phyloP scores from a whole-genome alignment of 2,329 filamentous ascomycete genomes.

The Xylariaceae sp. region DNA sequence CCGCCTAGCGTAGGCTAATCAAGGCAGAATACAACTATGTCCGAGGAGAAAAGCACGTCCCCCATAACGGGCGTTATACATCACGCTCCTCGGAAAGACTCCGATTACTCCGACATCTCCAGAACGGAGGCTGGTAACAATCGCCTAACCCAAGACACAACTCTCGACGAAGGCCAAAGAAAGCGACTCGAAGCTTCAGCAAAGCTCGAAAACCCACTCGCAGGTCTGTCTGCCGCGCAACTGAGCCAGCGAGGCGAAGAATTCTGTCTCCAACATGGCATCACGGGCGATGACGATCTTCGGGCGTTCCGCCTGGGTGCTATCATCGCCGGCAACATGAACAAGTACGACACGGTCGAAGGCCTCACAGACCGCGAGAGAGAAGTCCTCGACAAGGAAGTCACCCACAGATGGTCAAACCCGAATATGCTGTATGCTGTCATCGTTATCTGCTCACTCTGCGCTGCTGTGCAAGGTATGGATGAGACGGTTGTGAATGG shows the following conservation, averaged over 20 bases:
- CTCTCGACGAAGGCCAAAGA: constrained; percentile 23
- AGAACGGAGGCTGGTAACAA: constrained; percentile 27
- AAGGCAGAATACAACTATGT: constrained; percentile 3
- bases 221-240: constrained; percentile 38
- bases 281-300: constrained; percentile 52
- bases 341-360: constrained; percentile 45
- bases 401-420: constrained; percentile 65
- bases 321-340: constrained; percentile 51
- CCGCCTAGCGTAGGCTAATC: not conserved
- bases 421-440: constrained; percentile 62
- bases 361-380: constrained; percentile 57
- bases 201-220: constrained; percentile 40
- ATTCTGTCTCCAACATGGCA: constrained; percentile 53
- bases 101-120: constrained; percentile 23
- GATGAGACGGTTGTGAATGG: constrained; percentile 69
- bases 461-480: constrained; percentile 67
- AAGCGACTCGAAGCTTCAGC: constrained; percentile 34
- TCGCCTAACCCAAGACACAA: constrained; percentile 14
- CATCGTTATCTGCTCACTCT: constrained; percentile 45
- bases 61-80: not conserved
- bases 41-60: not conserved
- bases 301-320: constrained; percentile 58
- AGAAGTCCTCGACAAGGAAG: constrained; percentile 55
- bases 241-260: constrained; percentile 53
- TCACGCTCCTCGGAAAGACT: constrained; percentile 19